Evolutionary conservation across 2,329 filamentous ascomycete species (phyloP).

Genomic region (Pezicula neosporulosa): DNA sequence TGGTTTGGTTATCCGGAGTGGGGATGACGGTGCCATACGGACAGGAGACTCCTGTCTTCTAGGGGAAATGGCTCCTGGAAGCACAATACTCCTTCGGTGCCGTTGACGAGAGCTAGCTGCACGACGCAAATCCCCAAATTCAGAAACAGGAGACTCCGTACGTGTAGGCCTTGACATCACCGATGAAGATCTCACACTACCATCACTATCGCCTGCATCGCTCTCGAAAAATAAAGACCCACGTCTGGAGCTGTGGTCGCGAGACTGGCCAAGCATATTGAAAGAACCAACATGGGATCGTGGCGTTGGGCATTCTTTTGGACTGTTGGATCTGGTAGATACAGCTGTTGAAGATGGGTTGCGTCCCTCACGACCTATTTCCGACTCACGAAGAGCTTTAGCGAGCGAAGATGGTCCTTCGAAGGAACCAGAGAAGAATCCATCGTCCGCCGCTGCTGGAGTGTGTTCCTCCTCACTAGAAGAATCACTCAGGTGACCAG

Average conservation of each 20-base stretch:
- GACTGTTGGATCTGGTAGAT: slow-evolving; percentile 81
- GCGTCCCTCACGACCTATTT: slow-evolving; percentile 30
- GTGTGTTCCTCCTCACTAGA: slow-evolving; percentile 43
- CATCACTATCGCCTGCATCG: slow-evolving; percentile 79
- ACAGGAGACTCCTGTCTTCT: slow-evolving; percentile 87
- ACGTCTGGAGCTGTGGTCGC: slow-evolving; percentile 60
- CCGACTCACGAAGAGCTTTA: slow-evolving; percentile 42
- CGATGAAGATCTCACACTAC: slow-evolving; percentile 79
- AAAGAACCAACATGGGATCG: slow-evolving; percentile 68
- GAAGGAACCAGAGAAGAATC: slow-evolving; percentile 50
- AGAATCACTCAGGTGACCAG: slow-evolving; percentile 80
- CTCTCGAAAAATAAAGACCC: slow-evolving; percentile 79
- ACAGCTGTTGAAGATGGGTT: slow-evolving; percentile 54
- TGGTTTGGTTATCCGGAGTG: slow-evolving; percentile 80
- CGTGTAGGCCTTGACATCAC: slow-evolving; percentile 66
- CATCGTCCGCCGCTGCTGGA: slow-evolving; percentile 46
- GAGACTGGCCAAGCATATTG: slow-evolving; percentile 54
- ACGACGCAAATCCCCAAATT: slow-evolving; percentile 72
- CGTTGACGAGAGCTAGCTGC: slow-evolving; percentile 77
- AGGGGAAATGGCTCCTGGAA: slow-evolving; percentile 75
- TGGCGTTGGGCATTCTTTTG: slow-evolving; percentile 85
- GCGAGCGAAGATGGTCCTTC: slow-evolving; percentile 55
- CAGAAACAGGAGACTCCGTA: slow-evolving; percentile 88
- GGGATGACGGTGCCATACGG: slow-evolving; percentile 73
- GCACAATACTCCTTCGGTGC: slow-evolving; percentile 81